Base-by-base conservation (phyloP, 2,329 filamentous ascomycete species). In the Elsinoe fawcettii region DNA sequence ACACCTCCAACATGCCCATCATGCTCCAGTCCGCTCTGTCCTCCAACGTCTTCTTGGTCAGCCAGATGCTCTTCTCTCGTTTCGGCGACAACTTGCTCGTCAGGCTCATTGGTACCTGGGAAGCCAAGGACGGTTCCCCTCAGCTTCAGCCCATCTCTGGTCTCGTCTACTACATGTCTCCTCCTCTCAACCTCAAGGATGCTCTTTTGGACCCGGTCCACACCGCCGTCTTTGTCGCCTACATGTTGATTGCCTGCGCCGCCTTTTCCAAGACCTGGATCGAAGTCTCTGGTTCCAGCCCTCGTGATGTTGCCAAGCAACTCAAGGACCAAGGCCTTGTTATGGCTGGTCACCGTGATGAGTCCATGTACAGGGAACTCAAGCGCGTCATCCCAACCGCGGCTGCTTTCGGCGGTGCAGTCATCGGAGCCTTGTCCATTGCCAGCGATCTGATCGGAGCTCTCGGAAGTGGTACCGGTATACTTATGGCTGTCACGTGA, bases 191-290 rank as follows among this genome's bases (percentile, higher is more conserved):
- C 85, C 90, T 99, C 80, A 95, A 89, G 74, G 93, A 97, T 69
- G 93, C 93, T 65, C 86, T 99, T 54, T 81, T 96, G 62, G 95
- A 99, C 76, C 93, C 93, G 34, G 90, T 99, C 70, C 93, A 99
- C 80, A 97, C 93, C 18, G 85, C 86, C 60, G 82, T 96, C 70
- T 99, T 99, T 79, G 90, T 97, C 65, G 81, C 85, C 64, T 99
- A 97, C 80, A 99, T 99, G 91, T 86, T 99, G 59, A 87, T 90
- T 67, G 95, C 95, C 65, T 99, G 93, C 71, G 91, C 91, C 60
- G 85, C 97, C 73, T 99, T 99, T 83, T 96, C 91, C 76, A 99
- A 99, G 88, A 99, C 95, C 56, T 99, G 93, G 93, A 99, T 99
- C 68, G 93, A 99, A 78, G 93, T 99, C 64, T 97, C 93, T 37